Percentiles rank a stretch among this genome's conserved stretches.
These are phyloP conservation scores for Austroboletus eburneus DNA, from an alignment of 768 basidiomycete species.

Conservation along the genomic window DNA sequence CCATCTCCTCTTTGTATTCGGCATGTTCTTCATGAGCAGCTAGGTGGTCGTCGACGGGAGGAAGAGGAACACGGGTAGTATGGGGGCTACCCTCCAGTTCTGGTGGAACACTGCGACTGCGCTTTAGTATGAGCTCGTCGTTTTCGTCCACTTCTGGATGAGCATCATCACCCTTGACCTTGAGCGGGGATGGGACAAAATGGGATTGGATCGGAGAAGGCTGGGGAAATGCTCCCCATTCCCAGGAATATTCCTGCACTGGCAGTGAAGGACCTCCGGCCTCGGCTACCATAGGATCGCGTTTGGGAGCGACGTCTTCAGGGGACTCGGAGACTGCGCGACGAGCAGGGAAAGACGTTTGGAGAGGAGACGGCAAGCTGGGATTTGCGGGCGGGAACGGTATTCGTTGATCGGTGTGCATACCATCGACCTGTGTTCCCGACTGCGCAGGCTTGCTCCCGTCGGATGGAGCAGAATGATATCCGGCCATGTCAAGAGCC, in stretches of 20 bases:
- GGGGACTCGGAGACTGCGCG: slow-evolving; percentile 63
- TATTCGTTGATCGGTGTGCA: slow-evolving; percentile 8
- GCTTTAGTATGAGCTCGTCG: slow-evolving; percentile 30
- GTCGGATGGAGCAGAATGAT: slow-evolving; percentile 42
- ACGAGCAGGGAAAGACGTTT: slow-evolving; percentile 36
- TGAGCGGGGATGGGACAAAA: slow-evolving; percentile 31
- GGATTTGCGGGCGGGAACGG: slow-evolving; percentile 21
- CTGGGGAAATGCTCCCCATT: slow-evolving; percentile 88
- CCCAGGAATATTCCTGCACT: slow-evolving; percentile 82
- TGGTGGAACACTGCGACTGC: slow-evolving; percentile 59
- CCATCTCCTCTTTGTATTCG: slow-evolving; percentile 4
- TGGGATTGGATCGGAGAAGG: slow-evolving; percentile 61
- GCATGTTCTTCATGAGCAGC: slow-evolving; percentile 2
- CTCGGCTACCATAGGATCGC: slow-evolving; percentile 5
- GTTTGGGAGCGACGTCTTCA: slow-evolving; percentile 36
- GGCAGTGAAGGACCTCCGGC: slow-evolving; percentile 15
- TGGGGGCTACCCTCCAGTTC: slow-evolving; percentile 43
- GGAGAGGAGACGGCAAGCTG: slow-evolving; percentile 18
- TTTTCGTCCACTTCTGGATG: slow-evolving; percentile 13
- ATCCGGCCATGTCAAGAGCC: slow-evolving; percentile 80
- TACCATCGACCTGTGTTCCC: slow-evolving; percentile 9
- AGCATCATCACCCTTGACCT: slow-evolving; percentile 13
- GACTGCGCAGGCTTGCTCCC: neutral
- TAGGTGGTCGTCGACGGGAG: slow-evolving; percentile 15
- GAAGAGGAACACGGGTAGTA: slow-evolving; percentile 19